A percentile compares a stretch with the other conserved stretches of the same genome.
Conservation (phyloP, 169 alveolate genomes). For the Miamiensis avidus region DNA sequence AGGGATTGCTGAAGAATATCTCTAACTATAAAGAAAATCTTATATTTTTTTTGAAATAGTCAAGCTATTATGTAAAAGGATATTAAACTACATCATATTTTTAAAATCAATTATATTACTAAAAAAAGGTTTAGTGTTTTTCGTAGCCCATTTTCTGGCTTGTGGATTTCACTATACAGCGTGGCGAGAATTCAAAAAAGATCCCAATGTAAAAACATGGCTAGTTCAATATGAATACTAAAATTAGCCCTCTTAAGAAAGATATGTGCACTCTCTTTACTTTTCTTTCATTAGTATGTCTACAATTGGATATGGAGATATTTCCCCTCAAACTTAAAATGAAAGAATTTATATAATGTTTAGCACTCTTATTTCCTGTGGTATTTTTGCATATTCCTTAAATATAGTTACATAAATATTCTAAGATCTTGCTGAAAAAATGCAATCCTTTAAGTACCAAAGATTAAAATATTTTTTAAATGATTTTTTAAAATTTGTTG, state of each 20-base stretch:
- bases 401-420: slow-evolving; percentile 7
- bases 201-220: not conserved
- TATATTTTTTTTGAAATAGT: no score
- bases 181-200: not conserved
- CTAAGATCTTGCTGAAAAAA: slow-evolving; percentile 16
- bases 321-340: not conserved
- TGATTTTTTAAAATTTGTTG: slow-evolving; percentile 7
- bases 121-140: not conserved
- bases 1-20: not conserved
- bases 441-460: not conserved
- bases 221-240: not conserved
- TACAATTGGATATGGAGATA: slow-evolving; percentile 24
- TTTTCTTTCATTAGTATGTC: slow-evolving; percentile 13
- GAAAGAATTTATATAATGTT: slow-evolving; percentile 16
- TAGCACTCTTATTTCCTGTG: slow-evolving; percentile 12
- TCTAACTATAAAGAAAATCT: not conserved
- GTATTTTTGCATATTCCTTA: slow-evolving; percentile 13
- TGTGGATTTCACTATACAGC: not conserved
- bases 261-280: not conserved
- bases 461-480: not conserved
- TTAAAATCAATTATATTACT: no score
- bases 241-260: not conserved
- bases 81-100: no score
- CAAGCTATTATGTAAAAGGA: not conserved
- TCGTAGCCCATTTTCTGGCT: slow-evolving; percentile 14